A percentile compares a stretch with the other conserved stretches of the same genome.
phyloP scores from a whole-genome alignment of 176 grass and related monocot genomes.

The Otatea glauca region DNA sequence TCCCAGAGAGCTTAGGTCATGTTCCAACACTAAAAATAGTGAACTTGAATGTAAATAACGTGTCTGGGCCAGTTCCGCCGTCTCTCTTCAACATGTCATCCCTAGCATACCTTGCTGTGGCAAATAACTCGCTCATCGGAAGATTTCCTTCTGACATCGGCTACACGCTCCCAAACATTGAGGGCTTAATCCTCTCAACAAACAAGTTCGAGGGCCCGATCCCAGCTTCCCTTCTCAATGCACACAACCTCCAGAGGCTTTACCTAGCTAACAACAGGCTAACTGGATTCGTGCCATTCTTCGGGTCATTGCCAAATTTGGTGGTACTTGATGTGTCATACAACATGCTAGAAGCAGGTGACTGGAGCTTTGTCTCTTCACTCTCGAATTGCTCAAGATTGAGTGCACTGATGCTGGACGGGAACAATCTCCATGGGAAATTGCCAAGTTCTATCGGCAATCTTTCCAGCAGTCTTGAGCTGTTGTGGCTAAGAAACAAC shows the following conservation, averaged over 20 bases:
- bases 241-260: background rate
- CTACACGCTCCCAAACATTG: slow-evolving; percentile 35
- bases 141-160: background rate
- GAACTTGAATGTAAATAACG: slow-evolving; percentile 11
- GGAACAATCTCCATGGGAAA: slow-evolving; percentile 49
- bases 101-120: slow-evolving; percentile 21
- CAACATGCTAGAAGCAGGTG: slow-evolving; percentile 51
- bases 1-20: slow-evolving; percentile 54
- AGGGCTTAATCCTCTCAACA: background rate
- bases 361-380: slow-evolving; percentile 53
- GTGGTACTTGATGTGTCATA: slow-evolving; percentile 22
- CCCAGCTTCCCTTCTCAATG: slow-evolving; percentile 47
- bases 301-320: slow-evolving; percentile 46
- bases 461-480: slow-evolving; percentile 41
- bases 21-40: slow-evolving; percentile 25
- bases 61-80: slow-evolving; percentile 45
- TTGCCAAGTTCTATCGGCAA: slow-evolving; percentile 46
- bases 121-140: slow-evolving; percentile 32
- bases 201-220: slow-evolving; percentile 50
- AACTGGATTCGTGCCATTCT: slow-evolving; percentile 37
- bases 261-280: slow-evolving; percentile 19
- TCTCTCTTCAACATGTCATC: slow-evolving; percentile 47
- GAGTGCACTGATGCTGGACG: slow-evolving; percentile 1
- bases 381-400: slow-evolving; percentile 45
- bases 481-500: slow-evolving; percentile 39